Percentiles rank a stretch among this genome's conserved stretches.
Evolutionary conservation across 495 filamentous ascomycete genomes (phyloP).

Genomic region (Xylaria curta): DNA sequence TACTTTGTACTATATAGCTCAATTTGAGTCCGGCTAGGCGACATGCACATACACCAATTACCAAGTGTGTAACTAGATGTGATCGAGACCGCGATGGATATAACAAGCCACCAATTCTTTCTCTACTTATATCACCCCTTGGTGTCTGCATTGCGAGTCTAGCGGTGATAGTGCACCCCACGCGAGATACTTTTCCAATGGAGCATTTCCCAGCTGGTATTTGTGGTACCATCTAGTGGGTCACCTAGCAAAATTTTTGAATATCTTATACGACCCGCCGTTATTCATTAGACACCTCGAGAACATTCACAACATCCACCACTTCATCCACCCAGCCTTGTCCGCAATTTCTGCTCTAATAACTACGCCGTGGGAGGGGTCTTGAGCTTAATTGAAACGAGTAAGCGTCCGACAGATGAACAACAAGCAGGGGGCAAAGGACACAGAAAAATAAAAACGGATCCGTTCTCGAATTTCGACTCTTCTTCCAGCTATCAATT

Average conservation of each 20-base stretch:
- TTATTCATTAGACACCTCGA: constrained; percentile 1
- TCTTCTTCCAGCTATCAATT: constrained; percentile 12
- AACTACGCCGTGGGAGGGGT: background rate
- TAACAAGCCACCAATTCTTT: background rate
- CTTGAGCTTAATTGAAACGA: background rate
- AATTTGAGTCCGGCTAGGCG: too few relatives aligned
- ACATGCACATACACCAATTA: too few relatives aligned
- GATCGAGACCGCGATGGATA: background rate
- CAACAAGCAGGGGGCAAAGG: background rate
- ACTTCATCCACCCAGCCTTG: constrained; percentile 2
- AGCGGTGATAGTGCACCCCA: constrained; percentile 3
- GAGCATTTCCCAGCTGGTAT: constrained; percentile 3
- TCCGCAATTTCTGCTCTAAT: background rate
- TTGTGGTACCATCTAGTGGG: constrained; percentile 1
- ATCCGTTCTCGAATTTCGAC: constrained; percentile 7
- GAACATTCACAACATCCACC: background rate
- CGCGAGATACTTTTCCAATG: background rate
- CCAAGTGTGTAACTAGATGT: background rate
- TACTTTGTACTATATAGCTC: background rate
- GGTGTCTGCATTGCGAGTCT: background rate
- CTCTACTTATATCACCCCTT: background rate
- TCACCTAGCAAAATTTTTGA: constrained; percentile 9
- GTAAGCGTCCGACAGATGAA: background rate
- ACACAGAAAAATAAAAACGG: background rate
- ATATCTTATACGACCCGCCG: background rate